phyloP scores from a whole-genome alignment of 257 asterid species.

The Scutellaria minor region DNA sequence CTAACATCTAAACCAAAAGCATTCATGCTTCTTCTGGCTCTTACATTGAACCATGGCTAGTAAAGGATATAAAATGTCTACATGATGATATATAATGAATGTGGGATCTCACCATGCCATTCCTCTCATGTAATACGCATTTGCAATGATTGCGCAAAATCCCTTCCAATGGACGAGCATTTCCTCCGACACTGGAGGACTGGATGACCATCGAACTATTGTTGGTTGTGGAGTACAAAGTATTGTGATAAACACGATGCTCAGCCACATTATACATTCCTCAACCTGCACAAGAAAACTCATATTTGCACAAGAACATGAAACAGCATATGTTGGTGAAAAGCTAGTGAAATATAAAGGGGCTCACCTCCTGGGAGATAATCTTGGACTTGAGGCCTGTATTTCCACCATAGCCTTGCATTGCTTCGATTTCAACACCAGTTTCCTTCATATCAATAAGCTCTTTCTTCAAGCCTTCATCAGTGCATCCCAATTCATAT shows the following conservation, averaged over 20 bases:
- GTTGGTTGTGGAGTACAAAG: conserved; percentile 98
- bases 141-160: conserved; percentile 93
- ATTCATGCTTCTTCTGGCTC: too few relatives aligned
- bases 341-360: background rate
- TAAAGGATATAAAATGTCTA: background rate
- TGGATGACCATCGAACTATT: conserved; percentile 92
- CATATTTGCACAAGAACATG: conserved; percentile 2
- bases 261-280: conserved; percentile 92
- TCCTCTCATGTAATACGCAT: conserved; percentile 93
- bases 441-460: conserved; percentile 78
- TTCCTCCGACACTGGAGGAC: conserved; percentile 73
- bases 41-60: too few relatives aligned
- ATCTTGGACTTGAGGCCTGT: conserved; percentile 75
- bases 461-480: conserved; percentile 76
- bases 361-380: conserved; percentile 65
- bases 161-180: conserved; percentile 84
- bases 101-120: conserved; percentile 83
- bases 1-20: too few relatives aligned
- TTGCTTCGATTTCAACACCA: conserved; percentile 77
- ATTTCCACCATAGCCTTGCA: conserved; percentile 69
- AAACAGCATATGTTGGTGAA: background rate
- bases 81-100: too few relatives aligned
- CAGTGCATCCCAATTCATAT: conserved; percentile 92
- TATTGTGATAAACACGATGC: conserved; percentile 84
- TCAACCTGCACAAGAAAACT: conserved; percentile 59